Percentiles rank a stretch among this genome's conserved stretches.
phyloP scores from a whole-genome alignment of 306 rosid species.

The Sindora glabra region DNA sequence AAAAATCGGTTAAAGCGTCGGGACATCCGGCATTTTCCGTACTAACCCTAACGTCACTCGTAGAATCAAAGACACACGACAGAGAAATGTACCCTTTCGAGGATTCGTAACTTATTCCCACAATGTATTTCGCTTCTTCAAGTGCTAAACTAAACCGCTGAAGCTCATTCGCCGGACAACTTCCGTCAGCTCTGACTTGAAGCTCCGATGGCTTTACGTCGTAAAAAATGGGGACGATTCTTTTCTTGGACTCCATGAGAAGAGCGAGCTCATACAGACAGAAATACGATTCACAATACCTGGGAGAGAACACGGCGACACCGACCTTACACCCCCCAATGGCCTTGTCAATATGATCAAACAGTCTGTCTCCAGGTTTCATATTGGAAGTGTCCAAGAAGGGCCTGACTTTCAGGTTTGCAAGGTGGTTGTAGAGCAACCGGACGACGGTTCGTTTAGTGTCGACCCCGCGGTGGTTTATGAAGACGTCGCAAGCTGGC shows the following conservation, averaged over 20 bases:
- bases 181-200: slow-evolving; percentile 16
- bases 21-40: no score
- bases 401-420: slow-evolving; percentile 12
- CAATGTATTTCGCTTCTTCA: slow-evolving; percentile 48
- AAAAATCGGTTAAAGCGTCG: no score
- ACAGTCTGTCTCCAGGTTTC: slow-evolving; percentile 50
- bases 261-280: no score
- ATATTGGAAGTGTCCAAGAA: slow-evolving; percentile 41
- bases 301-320: slow-evolving; percentile 45
- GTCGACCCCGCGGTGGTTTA: slow-evolving; percentile 49
- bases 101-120: slow-evolving; percentile 42
- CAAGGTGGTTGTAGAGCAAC: slow-evolving; percentile 31
- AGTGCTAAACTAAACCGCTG: slow-evolving; percentile 29
- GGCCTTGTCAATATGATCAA: slow-evolving; percentile 29
- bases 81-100: slow-evolving; percentile 23
- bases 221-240: slow-evolving; percentile 39
- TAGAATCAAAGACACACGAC: no score
- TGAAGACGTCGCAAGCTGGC: slow-evolving; percentile 32
- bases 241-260: slow-evolving; percentile 34
- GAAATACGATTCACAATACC: slow-evolving; percentile 39
- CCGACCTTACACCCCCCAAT: slow-evolving; percentile 32
- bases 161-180: slow-evolving; percentile 16
- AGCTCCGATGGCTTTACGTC: slow-evolving; percentile 50
- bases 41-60: no score
- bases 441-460: slow-evolving; percentile 40